Conservation (phyloP, 192 early-diverging fungal species). For the Coemansia sp. region DNA sequence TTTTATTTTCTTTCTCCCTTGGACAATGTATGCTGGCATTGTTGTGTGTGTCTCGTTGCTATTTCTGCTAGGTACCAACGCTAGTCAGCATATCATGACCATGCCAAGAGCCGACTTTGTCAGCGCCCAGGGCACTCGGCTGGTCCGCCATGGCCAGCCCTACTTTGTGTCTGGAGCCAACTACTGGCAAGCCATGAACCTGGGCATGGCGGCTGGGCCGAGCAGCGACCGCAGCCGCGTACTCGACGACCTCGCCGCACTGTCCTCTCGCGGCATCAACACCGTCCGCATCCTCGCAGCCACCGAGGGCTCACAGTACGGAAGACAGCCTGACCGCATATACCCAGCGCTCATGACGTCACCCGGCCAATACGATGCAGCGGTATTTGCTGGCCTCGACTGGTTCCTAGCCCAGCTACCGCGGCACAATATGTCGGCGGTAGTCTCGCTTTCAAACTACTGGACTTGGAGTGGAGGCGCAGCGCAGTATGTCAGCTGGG, state of each 20-base stretch:
- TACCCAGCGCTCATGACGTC: slow-evolving; percentile 60
- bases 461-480: slow-evolving; percentile 77
- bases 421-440: slow-evolving; percentile 60
- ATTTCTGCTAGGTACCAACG: not conserved
- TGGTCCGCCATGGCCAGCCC: slow-evolving; percentile 27
- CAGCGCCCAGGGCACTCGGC: slow-evolving; percentile 40
- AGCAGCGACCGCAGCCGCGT: slow-evolving; percentile 61
- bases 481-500: slow-evolving; percentile 68
- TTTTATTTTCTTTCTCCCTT: no score
- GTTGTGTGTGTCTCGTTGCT: no score
- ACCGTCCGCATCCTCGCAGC: slow-evolving; percentile 66
- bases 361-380: slow-evolving; percentile 61
- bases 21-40: no score
- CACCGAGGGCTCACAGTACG: slow-evolving; percentile 61
- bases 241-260: slow-evolving; percentile 53
- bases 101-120: slow-evolving; percentile 33
- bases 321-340: slow-evolving; percentile 61
- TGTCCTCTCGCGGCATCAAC: slow-evolving; percentile 60
- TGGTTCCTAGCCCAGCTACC: slow-evolving; percentile 62
- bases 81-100: not conserved
- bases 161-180: slow-evolving; percentile 62
- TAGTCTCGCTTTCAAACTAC: slow-evolving; percentile 63
- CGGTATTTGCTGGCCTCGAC: slow-evolving; percentile 65
- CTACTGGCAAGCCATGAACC: slow-evolving; percentile 80
- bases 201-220: slow-evolving; percentile 50